These are phyloP conservation scores for Plasmodium vivax DNA, from an alignment of 169 alveolate species.

Conservation along the genomic window DNA sequence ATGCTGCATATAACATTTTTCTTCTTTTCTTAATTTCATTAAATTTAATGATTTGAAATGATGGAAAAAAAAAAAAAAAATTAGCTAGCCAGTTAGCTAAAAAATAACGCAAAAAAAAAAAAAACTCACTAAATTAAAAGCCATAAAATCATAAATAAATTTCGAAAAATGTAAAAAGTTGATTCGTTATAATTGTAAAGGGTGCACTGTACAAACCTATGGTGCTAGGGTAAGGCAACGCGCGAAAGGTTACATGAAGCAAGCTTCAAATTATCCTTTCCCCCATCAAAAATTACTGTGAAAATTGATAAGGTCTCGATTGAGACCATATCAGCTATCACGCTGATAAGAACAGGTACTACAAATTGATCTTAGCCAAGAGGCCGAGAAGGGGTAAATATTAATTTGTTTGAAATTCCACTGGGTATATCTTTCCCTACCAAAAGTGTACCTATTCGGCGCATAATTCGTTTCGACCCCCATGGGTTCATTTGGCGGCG, in stretches of 20 bases:
- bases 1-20: too few relatives aligned
- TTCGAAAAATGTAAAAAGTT: neutral
- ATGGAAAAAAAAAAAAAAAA: neutral
- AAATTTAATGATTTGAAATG: too few relatives aligned
- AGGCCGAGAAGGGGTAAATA: conserved; percentile 87
- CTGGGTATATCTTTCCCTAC: conserved; percentile 63
- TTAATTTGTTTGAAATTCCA: neutral
- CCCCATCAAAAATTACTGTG: conserved; percentile 88
- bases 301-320: conserved; percentile 86
- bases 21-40: too few relatives aligned
- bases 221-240: conserved; percentile 90
- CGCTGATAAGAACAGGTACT: conserved; percentile 92
- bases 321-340: conserved; percentile 91
- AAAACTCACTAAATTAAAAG: neutral
- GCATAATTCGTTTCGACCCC: neutral
- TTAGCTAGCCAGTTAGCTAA: too few relatives aligned
- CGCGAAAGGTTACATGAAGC: conserved; percentile 86
- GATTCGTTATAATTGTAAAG: conserved; percentile 73
- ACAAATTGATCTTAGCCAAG: conserved; percentile 91
- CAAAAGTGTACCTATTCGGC: conserved; percentile 47
- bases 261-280: conserved; percentile 84
- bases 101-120: neutral
- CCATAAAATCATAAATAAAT: neutral
- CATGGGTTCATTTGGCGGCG: neutral
- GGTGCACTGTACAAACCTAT: conserved; percentile 90